A percentile compares a stretch with the other conserved stretches of the same genome.
phyloP scores from a whole-genome alignment of 768 basidiomycete species.

The Leccinum aurantiacum region DNA sequence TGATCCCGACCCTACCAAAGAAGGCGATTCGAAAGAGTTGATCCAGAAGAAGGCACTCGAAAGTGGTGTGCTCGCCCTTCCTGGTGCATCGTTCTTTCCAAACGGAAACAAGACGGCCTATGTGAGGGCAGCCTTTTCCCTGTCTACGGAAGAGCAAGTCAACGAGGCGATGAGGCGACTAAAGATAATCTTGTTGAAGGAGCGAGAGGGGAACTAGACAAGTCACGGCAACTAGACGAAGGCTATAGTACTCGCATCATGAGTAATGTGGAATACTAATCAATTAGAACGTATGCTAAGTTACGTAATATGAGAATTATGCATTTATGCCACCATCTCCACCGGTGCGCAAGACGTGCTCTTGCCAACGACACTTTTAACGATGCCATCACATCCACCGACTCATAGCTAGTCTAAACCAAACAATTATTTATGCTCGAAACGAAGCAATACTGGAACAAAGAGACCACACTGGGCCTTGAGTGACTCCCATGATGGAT shows the following conservation, averaged over 20 bases:
- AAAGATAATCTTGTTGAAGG: constrained; percentile 37
- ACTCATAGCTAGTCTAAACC: not conserved
- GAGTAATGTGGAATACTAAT: constrained; percentile 9
- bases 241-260: not conserved
- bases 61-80: constrained; percentile 85
- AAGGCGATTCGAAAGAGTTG: constrained; percentile 69
- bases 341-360: not conserved
- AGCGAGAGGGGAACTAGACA: constrained; percentile 16
- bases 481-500: too few species aligned
- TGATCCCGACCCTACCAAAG: constrained; percentile 31
- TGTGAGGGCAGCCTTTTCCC: constrained; percentile 82
- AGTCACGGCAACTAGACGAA: not conserved
- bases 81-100: constrained; percentile 81
- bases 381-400: not conserved
- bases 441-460: not conserved
- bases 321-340: too few species aligned
- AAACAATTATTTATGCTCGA: not conserved
- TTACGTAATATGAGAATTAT: not conserved
- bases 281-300: not conserved
- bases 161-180: constrained; percentile 73
- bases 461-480: too few species aligned
- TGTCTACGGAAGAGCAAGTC: constrained; percentile 63
- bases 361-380: not conserved
- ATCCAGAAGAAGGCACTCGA: constrained; percentile 76
- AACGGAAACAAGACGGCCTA: constrained; percentile 66